Percentiles rank a stretch among this genome's conserved stretches.
These are phyloP conservation scores for Diaporthe amygdali DNA, from an alignment of 2,329 filamentous ascomycete genomes.

Conservation along the genomic window DNA sequence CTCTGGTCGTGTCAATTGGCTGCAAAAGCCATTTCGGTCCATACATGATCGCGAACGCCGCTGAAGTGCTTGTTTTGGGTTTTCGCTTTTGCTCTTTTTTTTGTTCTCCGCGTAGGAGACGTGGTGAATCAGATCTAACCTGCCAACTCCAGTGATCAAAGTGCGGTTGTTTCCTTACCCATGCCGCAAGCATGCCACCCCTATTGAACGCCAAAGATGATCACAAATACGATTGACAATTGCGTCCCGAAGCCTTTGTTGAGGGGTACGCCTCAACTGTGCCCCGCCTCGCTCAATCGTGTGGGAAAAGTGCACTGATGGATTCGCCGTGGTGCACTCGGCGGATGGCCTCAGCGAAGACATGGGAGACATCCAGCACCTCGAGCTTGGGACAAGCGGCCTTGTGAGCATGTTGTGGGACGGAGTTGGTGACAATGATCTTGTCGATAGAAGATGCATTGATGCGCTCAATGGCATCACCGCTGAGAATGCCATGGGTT, in stretches of 20 bases:
- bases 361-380: slow-evolving; percentile 86
- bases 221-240: slow-evolving; percentile 9
- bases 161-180: slow-evolving; percentile 19
- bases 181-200: slow-evolving; percentile 2
- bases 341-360: slow-evolving; percentile 95
- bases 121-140: slow-evolving; percentile 18
- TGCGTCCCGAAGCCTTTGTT: neutral
- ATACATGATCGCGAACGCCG: neutral
- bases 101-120: slow-evolving; percentile 6
- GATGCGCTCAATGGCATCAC: slow-evolving; percentile 92
- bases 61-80: slow-evolving; percentile 16
- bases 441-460: slow-evolving; percentile 93
- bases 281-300: slow-evolving; percentile 57
- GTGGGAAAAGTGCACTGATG: slow-evolving; percentile 93
- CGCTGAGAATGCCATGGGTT: slow-evolving; percentile 93
- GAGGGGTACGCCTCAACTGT: neutral
- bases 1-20: neutral
- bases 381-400: slow-evolving; percentile 84
- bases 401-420: slow-evolving; percentile 85
- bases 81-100: slow-evolving; percentile 14
- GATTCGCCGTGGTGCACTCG: slow-evolving; percentile 97
- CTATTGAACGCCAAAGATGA: slow-evolving; percentile 21
- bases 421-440: slow-evolving; percentile 93
- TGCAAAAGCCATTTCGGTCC: neutral
- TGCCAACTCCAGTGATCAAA: slow-evolving; percentile 24